Conservation (phyloP, 768 basidiomycete species). For the Infundibulicybe gibba region DNA sequence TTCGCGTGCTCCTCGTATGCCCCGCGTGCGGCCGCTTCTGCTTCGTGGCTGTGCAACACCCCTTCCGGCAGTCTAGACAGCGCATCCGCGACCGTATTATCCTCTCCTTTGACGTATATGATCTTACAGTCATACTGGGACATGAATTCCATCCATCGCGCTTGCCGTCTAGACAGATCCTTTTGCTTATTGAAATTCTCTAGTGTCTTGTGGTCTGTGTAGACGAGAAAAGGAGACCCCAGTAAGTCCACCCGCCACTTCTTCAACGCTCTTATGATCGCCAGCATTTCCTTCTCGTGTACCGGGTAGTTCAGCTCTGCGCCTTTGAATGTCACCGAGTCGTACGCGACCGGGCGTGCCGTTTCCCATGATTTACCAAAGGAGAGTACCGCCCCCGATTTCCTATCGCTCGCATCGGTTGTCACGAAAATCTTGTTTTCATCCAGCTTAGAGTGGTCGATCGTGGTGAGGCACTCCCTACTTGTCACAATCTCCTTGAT, state of each 20-base stretch:
- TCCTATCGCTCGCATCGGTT: slow-evolving; percentile 18
- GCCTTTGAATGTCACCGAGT: slow-evolving; percentile 3
- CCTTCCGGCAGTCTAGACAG: too few relatives aligned
- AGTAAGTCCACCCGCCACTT: slow-evolving; percentile 22
- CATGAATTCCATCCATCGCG: slow-evolving; percentile 28
- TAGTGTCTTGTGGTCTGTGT: slow-evolving; percentile 33
- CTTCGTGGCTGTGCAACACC: too few relatives aligned
- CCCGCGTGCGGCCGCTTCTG: too few relatives aligned
- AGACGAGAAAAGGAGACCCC: slow-evolving; percentile 19
- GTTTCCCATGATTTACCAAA: slow-evolving; percentile 4
- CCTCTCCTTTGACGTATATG: slow-evolving; percentile 26
- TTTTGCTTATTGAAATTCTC: slow-evolving; percentile 24
- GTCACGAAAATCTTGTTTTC: slow-evolving; percentile 24
- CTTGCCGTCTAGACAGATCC: slow-evolving; percentile 23
- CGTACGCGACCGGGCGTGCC: slow-evolving; percentile 5
- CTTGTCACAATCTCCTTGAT: neutral
- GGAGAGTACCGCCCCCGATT: slow-evolving; percentile 4
- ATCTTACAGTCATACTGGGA: slow-evolving; percentile 28
- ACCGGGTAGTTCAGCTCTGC: slow-evolving; percentile 8
- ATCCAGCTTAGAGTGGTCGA: slow-evolving; percentile 20
- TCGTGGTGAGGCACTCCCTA: slow-evolving; percentile 10
- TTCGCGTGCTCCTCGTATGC: too few relatives aligned
- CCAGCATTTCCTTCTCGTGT: slow-evolving; percentile 31
- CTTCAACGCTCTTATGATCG: slow-evolving; percentile 23
- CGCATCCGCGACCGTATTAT: too few relatives aligned